Evolutionary conservation across 1,139 yeast species (phyloP).

Genomic region (Citeromyces siamensis): DNA sequence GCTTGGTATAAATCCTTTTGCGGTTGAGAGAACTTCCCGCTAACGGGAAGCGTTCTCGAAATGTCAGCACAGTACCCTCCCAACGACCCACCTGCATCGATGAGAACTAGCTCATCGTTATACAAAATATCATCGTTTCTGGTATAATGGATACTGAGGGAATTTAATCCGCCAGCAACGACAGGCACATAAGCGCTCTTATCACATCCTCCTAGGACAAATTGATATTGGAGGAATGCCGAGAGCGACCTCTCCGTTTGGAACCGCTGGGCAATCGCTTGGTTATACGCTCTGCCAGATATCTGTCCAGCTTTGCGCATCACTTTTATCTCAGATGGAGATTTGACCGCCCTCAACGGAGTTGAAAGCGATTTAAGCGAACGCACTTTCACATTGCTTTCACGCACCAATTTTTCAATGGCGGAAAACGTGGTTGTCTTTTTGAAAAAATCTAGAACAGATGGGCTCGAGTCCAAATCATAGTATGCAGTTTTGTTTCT

Average conservation of each 20-base stretch:
- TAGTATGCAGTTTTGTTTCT: constrained; percentile 38
- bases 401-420: constrained; percentile 14
- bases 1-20: constrained; percentile 85
- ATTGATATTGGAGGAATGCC: constrained; percentile 74
- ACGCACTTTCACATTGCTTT: constrained; percentile 23
- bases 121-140: constrained; percentile 72
- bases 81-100: constrained; percentile 89
- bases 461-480: constrained; percentile 17
- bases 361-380: constrained; percentile 39
- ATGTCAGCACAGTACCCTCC: constrained; percentile 97
- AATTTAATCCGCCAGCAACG: constrained; percentile 86
- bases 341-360: constrained; percentile 54
- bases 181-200: constrained; percentile 90
- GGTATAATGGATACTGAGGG: constrained; percentile 82
- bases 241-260: constrained; percentile 66
- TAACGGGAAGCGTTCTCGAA: constrained; percentile 93
- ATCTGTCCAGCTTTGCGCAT: constrained; percentile 78
- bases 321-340: constrained; percentile 60
- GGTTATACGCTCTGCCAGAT: constrained; percentile 73
- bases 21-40: constrained; percentile 53
- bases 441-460: constrained; percentile 9
- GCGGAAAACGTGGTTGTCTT: constrained; percentile 9
- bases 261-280: constrained; percentile 61
- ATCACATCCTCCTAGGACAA: constrained; percentile 81
- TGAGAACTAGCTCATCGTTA: constrained; percentile 72